A percentile compares a stretch with the other conserved stretches of the same genome.
Evolutionary conservation across 306 rosid species (phyloP).

Genomic region (Lathyrus sativus): DNA sequence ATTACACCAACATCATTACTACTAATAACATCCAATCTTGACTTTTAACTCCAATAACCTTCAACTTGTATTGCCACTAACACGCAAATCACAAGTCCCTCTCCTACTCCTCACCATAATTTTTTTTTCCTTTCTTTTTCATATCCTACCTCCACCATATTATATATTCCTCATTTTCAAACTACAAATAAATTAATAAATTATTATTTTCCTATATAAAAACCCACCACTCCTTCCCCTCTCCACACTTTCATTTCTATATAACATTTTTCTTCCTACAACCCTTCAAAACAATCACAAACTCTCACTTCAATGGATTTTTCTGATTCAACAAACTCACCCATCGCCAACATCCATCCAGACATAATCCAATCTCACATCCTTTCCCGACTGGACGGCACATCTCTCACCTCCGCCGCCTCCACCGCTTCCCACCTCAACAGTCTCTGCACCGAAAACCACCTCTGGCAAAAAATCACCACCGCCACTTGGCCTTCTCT

Average conservation of each 20-base stretch:
- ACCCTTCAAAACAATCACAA: neutral
- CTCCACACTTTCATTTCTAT: neutral
- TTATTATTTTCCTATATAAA: neutral
- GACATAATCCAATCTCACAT: slow-evolving; percentile 71
- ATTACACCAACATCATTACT: neutral
- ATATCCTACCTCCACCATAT: no score
- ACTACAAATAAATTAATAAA: no score
- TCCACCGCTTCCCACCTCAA: slow-evolving; percentile 54
- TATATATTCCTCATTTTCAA: no score
- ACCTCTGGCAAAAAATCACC: slow-evolving; percentile 66
- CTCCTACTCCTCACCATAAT: neutral
- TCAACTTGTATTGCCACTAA: neutral
- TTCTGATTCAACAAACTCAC: neutral
- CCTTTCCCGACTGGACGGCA: slow-evolving; percentile 75
- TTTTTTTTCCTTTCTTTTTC: no score
- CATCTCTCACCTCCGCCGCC: slow-evolving; percentile 58
- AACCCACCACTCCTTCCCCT: neutral
- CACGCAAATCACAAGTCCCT: slow-evolving; percentile 1
- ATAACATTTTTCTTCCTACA: neutral
- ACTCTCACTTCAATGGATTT: neutral
- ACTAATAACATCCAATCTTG: slow-evolving; percentile 2
- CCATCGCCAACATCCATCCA: slow-evolving; percentile 54
- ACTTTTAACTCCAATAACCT: neutral
- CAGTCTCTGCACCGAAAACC: slow-evolving; percentile 54
- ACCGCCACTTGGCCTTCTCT: slow-evolving; percentile 73